These are phyloP conservation scores for Fusarium protoensiforme DNA, from an alignment of 2,329 filamentous ascomycete species.

Conservation along the genomic window DNA sequence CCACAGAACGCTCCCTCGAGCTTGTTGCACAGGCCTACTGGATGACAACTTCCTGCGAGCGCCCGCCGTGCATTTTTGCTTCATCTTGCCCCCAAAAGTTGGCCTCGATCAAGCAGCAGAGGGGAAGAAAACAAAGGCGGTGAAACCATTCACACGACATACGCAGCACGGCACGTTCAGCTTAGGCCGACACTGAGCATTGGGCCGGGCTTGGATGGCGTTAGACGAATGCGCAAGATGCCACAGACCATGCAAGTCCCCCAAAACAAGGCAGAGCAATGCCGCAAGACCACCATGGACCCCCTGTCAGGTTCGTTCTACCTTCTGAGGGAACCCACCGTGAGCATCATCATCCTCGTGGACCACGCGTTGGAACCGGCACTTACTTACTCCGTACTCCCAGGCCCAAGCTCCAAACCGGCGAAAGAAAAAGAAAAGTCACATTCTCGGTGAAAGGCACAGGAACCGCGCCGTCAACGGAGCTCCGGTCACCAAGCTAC, in stretches of 20 bases:
- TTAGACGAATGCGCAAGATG: slow-evolving; percentile 13
- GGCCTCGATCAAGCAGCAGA: slow-evolving; percentile 26
- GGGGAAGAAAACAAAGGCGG: slow-evolving; percentile 16
- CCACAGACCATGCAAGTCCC: slow-evolving; percentile 1
- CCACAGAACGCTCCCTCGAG: neutral
- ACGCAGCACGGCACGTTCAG: slow-evolving; percentile 2
- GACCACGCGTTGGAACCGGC: neutral
- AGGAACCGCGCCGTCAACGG: slow-evolving; percentile 5
- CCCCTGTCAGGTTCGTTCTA: neutral
- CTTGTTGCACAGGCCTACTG: neutral
- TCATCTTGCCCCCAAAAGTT: slow-evolving; percentile 17
- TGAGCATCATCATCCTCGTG: neutral
- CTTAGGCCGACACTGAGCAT: neutral
- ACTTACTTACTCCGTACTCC: neutral
- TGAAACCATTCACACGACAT: slow-evolving; percentile 14
- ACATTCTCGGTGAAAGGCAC: slow-evolving; percentile 4
- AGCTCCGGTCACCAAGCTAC: slow-evolving; percentile 6
- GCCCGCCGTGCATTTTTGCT: slow-evolving; percentile 1
- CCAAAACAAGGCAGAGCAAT: neutral
- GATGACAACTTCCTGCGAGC: neutral
- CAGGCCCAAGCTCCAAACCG: slow-evolving; percentile 1
- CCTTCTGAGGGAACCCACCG: neutral
- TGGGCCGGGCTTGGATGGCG: neutral
- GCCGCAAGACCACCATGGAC: neutral
- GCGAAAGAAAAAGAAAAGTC: slow-evolving; percentile 33